Evolutionary conservation across 1,139 yeast species (phyloP).

Genomic region (Suhomyces taliae): DNA sequence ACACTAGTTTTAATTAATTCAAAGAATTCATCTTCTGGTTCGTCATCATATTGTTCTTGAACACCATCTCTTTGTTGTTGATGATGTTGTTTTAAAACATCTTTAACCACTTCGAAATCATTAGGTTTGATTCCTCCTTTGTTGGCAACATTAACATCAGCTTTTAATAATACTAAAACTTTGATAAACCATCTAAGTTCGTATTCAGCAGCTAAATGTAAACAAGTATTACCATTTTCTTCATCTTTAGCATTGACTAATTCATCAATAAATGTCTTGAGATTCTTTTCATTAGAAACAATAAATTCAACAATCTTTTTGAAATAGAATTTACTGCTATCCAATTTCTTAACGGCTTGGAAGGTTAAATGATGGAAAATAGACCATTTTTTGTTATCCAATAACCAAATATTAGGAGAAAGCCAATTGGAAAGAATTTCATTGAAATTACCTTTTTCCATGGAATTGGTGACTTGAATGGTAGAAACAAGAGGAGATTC

Average conservation of each 20-base stretch:
- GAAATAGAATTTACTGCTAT: constrained; percentile 61
- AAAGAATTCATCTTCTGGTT: constrained; percentile 21
- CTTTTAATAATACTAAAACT: constrained; percentile 79
- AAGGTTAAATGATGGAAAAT: constrained; percentile 39
- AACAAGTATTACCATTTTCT: constrained; percentile 78
- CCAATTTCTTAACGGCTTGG: constrained; percentile 31
- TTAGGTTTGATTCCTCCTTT: constrained; percentile 82
- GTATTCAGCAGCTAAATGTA: constrained; percentile 86
- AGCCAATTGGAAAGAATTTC: constrained; percentile 36
- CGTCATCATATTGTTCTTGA: constrained; percentile 15
- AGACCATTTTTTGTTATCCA: constrained; percentile 35
- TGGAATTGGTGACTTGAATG: constrained; percentile 45
- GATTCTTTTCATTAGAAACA: constrained; percentile 50
- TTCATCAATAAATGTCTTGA: constrained; percentile 63
- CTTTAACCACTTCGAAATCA: constrained; percentile 73
- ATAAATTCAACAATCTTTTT: constrained; percentile 82
- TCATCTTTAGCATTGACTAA: constrained; percentile 77
- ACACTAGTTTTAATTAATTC: constrained; percentile 38
- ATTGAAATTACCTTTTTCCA: constrained; percentile 45
- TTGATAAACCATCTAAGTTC: constrained; percentile 83
- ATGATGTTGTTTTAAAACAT: constrained; percentile 17
- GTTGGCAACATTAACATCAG: constrained; percentile 76
- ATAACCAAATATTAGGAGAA: constrained; percentile 40
- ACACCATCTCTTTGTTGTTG: constrained; percentile 4
- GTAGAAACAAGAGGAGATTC: constrained; percentile 45